Evolutionary conservation across 2,329 filamentous ascomycete genomes (phyloP), one percentile per base, ranked within the genome.

Genomic region (Aspergillus amoenus): DNA sequence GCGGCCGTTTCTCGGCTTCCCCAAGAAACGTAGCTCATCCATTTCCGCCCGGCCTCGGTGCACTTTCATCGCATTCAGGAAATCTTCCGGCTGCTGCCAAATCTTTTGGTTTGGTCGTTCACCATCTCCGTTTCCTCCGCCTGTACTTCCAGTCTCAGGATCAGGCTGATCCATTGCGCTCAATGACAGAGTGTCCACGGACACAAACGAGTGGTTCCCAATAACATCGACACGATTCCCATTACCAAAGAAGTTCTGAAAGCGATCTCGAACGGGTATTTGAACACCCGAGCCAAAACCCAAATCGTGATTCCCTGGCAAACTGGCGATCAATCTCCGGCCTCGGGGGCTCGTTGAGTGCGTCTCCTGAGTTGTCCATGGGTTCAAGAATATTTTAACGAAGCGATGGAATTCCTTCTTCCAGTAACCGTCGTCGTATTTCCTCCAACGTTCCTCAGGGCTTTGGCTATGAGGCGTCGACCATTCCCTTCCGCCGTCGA

Each of bases 401-500:
- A 97, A 99, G 9, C 94, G 86, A 59, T 82, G 79, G 67, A 96
- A 97, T 73, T 99, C 94, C 44, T 84, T 79, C 68, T 93, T 76
- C 94, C 94, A 99, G 68, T 89, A 97, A 18, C 83, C 79, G 63
- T 94, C 84, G 39, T 88, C 90, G 69, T 96, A 97, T 60, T 85
- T 84, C 63, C 83, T 86, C 67, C 87, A 89, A 80, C 87, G 91
- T 61, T 82, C 79, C 66, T 89, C 85, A 1, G 90, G 81, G 52
- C 79, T 83, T 15, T 66, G 67, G 57, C 84, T 88, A 22, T 80
- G 80, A 2, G 75, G 78, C 12, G 93, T 93, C 64, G 88, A 89
- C 94, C 94, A 99, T 78, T 99, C 94, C 64, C 94, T 84, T 8
- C 94, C 94, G 4, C 94, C 94, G 70, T 99, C 94, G 68, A 99